A percentile compares a stretch with the other conserved stretches of the same genome.
Evolutionary conservation across 495 filamentous ascomycete genomes (phyloP).

Genomic region (Aspergillus campestris): DNA sequence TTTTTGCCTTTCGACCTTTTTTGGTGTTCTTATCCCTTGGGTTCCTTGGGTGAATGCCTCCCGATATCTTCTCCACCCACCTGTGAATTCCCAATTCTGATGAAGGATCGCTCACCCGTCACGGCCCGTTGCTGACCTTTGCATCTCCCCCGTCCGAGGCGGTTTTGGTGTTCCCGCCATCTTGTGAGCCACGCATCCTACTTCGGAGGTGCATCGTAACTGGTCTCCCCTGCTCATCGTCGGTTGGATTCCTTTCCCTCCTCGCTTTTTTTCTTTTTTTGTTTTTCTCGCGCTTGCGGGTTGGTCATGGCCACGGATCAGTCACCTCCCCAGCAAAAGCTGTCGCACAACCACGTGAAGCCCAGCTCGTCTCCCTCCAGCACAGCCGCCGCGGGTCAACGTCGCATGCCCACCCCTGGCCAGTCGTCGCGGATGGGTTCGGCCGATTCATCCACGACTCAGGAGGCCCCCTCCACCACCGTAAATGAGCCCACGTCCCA

Average conservation of each 20-base stretch:
- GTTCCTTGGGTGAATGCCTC: constrained; percentile 16
- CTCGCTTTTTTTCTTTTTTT: constrained; percentile 5
- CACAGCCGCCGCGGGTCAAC: constrained; percentile 10
- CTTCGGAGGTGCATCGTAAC: constrained; percentile 4
- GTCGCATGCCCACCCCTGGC: constrained; percentile 19
- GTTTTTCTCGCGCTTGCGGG: constrained; percentile 10
- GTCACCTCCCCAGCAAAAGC: constrained; percentile 17
- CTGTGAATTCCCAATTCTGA: constrained; percentile 8
- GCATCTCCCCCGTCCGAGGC: constrained; percentile 13
- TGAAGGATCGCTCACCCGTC: constrained; percentile 17
- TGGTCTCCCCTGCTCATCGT: neutral
- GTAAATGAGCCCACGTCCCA: constrained; percentile 33
- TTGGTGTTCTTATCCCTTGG: constrained; percentile 2
- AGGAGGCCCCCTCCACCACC: constrained; percentile 9
- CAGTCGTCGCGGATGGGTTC: constrained; percentile 16
- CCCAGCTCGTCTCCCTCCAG: constrained; percentile 14
- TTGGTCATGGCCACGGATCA: constrained; percentile 21
- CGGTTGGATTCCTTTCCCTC: neutral
- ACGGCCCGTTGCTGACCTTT: constrained; percentile 21
- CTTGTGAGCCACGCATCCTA: constrained; percentile 6
- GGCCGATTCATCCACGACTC: constrained; percentile 15
- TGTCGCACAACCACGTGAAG: constrained; percentile 16
- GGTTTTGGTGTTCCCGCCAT: constrained; percentile 14
- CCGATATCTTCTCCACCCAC: constrained; percentile 7
- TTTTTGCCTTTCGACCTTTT: neutral